Percentiles rank a stretch among this genome's conserved stretches.
Evolutionary conservation across 2,329 filamentous ascomycete genomes (phyloP).

Genomic region (Diaporthe citri): DNA sequence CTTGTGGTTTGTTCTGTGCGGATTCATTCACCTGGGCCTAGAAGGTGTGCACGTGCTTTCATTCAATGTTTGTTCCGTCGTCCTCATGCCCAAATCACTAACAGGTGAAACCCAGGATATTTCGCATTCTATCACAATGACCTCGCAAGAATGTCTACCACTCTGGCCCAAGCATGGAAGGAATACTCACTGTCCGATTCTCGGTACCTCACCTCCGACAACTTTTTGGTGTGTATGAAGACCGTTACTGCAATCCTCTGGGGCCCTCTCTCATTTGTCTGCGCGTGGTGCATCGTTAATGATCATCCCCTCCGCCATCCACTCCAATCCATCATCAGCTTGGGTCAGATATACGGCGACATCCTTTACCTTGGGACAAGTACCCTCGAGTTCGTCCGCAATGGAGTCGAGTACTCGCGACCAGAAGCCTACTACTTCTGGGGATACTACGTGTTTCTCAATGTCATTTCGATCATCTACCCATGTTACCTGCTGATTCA

Average conservation of each 20-base stretch:
- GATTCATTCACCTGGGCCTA: conserved; percentile 59
- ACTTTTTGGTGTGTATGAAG: conserved; percentile 70
- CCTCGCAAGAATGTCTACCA: conserved; percentile 55
- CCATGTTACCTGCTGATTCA: conserved; percentile 52
- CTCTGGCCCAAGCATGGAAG: conserved; percentile 69
- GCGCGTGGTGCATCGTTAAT: conserved; percentile 58
- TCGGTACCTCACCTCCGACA: conserved; percentile 65
- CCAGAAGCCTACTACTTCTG: conserved; percentile 67
- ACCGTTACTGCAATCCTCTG: conserved; percentile 64
- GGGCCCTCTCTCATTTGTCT: conserved; percentile 65
- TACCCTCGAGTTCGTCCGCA: conserved; percentile 55
- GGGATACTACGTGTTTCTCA: conserved; percentile 65
- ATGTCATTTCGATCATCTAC: conserved; percentile 67
- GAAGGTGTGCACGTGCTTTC: conserved; percentile 49
- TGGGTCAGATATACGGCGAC: conserved; percentile 65
- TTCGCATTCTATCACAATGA: conserved; percentile 58
- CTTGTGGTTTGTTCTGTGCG: conserved; percentile 83
- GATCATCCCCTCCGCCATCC: conserved; percentile 61
- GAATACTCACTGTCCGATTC: conserved; percentile 70
- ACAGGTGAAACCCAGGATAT: conserved; percentile 56
- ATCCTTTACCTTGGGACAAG: conserved; percentile 65
- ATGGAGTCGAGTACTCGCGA: conserved; percentile 59
- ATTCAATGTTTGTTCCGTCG: not conserved
- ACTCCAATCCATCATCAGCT: conserved; percentile 60
- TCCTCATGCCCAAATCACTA: conserved; percentile 32